phyloP scores from a whole-genome alignment of 2,329 filamentous ascomycete species.

The Fusarium setosum region DNA sequence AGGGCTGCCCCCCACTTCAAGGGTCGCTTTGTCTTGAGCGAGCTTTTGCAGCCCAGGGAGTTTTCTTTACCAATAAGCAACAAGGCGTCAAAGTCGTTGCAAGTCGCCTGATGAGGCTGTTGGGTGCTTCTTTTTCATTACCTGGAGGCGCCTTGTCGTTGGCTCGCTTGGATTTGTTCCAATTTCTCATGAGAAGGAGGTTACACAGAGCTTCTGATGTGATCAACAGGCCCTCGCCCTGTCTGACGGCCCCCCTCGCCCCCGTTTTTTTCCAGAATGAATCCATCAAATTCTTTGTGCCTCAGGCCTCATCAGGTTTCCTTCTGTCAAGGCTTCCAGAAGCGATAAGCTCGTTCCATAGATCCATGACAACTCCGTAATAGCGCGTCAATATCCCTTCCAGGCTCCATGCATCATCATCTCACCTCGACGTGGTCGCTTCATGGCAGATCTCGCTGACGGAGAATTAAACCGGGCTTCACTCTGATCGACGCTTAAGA shows the following conservation, averaged over 20 bases:
- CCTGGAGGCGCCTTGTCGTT: conserved; percentile 2
- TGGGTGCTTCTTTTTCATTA: not conserved
- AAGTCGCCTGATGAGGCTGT: conserved; percentile 12
- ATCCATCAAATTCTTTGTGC: conserved; percentile 14
- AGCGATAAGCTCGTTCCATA: conserved; percentile 34
- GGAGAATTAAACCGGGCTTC: conserved; percentile 28
- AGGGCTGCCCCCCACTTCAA: conserved; percentile 36
- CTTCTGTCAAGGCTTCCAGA: conserved; percentile 38
- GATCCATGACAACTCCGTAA: conserved; percentile 28
- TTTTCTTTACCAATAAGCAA: conserved; percentile 19
- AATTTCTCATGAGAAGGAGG: conserved; percentile 1
- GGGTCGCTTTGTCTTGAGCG: conserved; percentile 20
- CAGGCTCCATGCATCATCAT: conserved; percentile 20
- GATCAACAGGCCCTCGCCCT: conserved; percentile 19
- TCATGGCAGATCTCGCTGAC: conserved; percentile 35
- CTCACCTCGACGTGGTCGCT: conserved; percentile 18
- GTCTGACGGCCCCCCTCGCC: conserved; percentile 20
- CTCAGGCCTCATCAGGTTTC: conserved; percentile 26
- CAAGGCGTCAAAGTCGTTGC: conserved; percentile 9
- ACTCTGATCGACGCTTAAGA: conserved; percentile 21
- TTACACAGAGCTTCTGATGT: conserved; percentile 12
- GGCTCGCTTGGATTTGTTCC: conserved; percentile 6
- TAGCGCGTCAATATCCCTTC: conserved; percentile 22
- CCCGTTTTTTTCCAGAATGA: conserved; percentile 36
- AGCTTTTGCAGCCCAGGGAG: conserved; percentile 17